Base-by-base conservation (phyloP, 1,139 yeast genomes). In the Yamadazyma diddensiae region DNA sequence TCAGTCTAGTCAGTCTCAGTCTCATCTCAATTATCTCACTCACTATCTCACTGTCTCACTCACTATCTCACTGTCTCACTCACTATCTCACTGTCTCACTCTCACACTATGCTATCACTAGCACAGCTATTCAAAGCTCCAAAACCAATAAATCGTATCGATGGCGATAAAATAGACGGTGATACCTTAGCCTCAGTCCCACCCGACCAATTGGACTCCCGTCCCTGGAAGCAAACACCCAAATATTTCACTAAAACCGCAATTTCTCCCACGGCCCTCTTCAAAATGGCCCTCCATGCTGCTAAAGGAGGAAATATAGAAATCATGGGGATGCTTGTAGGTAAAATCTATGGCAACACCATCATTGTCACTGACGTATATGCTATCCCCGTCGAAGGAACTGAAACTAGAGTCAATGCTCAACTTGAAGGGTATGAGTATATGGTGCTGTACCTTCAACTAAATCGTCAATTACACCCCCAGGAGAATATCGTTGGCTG, bases 381-480 rank as follows among this genome's bases (percentile, higher is more conserved):
- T 54, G 81, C 90, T 5, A 61, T 92, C 28, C 97, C 97, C 0
- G 97, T 90, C 1, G 94, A 86, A 57, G 97, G 97, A 1, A 88
- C 97, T 0, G 97, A 92, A 54, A 87, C 97, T 0, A 60, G 97
- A 35, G 98, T 92, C 20, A 92, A 92, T 57, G 97, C 97, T 0
- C 88, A 85, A 52, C 81, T 82, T 15, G 97, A 90, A 50, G 95
- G 95, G 0, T 90, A 88, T 54, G 97, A 90, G 55, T 92, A 82
- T 55, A 90, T 92, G 95, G 94, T 90, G 2, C 81, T 79, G 43
- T 88, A 83, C 55, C 62, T 84, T 33, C 80, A 80, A 38, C 69
- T 75, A 23, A 68, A 79, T 50, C 76, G 80, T 39, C 65, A 63
- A 28, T 61, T 70, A 2, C 77, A 76, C 6, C 63, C 80, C 16